A percentile compares a stretch with the other conserved stretches of the same genome.
phyloP scores from a whole-genome alignment of 805 yeast genomes.

The Candida ascalaphidarum region DNA sequence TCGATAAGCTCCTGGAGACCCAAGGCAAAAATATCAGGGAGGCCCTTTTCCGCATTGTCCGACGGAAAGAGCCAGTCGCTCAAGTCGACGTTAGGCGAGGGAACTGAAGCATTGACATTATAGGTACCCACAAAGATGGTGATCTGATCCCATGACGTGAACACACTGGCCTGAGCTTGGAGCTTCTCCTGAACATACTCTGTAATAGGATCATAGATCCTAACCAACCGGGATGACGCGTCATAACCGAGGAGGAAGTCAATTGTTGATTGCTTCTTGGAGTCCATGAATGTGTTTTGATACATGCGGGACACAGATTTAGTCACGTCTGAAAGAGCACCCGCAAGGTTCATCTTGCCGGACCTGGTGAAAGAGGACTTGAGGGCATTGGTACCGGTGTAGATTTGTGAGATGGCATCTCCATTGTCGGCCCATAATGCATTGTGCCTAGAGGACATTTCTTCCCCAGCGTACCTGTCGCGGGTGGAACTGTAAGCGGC shows the following conservation, averaged over 20 bases:
- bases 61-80: slow-evolving; percentile 76
- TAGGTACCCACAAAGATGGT: slow-evolving; percentile 75
- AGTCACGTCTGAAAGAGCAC: slow-evolving; percentile 94
- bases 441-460: slow-evolving; percentile 32
- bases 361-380: slow-evolving; percentile 91
- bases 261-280: slow-evolving; percentile 80
- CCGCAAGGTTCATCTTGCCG: slow-evolving; percentile 95
- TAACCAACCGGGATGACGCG: slow-evolving; percentile 61
- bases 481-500: slow-evolving; percentile 10
- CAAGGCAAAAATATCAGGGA: slow-evolving; percentile 78
- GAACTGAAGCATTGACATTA: slow-evolving; percentile 70
- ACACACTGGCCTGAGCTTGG: slow-evolving; percentile 38
- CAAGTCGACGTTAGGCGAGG: slow-evolving; percentile 45
- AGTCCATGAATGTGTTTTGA: slow-evolving; percentile 92
- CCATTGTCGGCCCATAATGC: slow-evolving; percentile 61
- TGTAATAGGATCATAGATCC: slow-evolving; percentile 77
- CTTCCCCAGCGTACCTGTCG: slow-evolving; percentile 26
- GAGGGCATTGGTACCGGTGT: slow-evolving; percentile 68
- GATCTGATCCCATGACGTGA: slow-evolving; percentile 52
- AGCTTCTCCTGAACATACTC: slow-evolving; percentile 73
- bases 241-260: slow-evolving; percentile 80
- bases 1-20: slow-evolving; percentile 95
- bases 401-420: slow-evolving; percentile 55
- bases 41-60: slow-evolving; percentile 28
- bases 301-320: slow-evolving; percentile 93